Percentiles rank a stretch among this genome's conserved stretches.
These are phyloP conservation scores for Trametes punicea DNA, from an alignment of 768 basidiomycete genomes.

Conservation along the genomic window DNA sequence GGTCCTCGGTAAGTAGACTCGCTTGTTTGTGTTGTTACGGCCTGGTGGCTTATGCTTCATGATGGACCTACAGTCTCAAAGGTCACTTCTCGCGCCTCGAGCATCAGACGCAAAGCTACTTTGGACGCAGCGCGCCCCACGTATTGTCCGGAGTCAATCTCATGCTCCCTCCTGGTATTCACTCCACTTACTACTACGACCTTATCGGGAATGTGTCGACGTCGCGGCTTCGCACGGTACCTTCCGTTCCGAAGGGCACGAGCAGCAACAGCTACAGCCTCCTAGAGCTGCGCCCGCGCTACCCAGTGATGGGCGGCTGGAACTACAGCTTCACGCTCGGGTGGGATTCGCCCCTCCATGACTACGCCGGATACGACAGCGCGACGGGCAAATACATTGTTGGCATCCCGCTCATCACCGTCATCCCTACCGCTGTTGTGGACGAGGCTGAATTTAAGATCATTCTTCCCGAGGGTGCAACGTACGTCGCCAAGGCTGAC, in stretches of 20 bases:
- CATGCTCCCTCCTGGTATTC: slow-evolving; percentile 79
- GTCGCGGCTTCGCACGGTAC: slow-evolving; percentile 71
- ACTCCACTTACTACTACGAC: slow-evolving; percentile 87
- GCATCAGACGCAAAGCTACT: slow-evolving; percentile 75
- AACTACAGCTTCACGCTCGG: slow-evolving; percentile 95
- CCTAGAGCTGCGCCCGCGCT: slow-evolving; percentile 84
- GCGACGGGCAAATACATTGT: slow-evolving; percentile 65
- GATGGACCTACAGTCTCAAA: slow-evolving; percentile 85
- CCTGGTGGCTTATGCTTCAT: too few species aligned
- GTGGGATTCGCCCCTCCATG: slow-evolving; percentile 84
- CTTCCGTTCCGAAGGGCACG: slow-evolving; percentile 57
- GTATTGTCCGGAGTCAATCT: slow-evolving; percentile 71
- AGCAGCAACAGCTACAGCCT: slow-evolving; percentile 55
- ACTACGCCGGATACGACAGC: slow-evolving; percentile 64
- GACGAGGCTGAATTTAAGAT: slow-evolving; percentile 76
- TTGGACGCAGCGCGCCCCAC: slow-evolving; percentile 62
- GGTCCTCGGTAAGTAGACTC: slow-evolving; percentile 73
- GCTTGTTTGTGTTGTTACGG: background rate
- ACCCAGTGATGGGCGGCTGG: slow-evolving; percentile 95
- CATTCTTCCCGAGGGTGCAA: slow-evolving; percentile 92
- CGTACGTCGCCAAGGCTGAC: slow-evolving; percentile 46
- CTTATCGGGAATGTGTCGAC: slow-evolving; percentile 95
- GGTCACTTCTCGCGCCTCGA: slow-evolving; percentile 94
- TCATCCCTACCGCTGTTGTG: slow-evolving; percentile 75
- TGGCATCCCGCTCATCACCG: slow-evolving; percentile 82